phyloP scores from a whole-genome alignment of 192 early-diverging fungal species.

The Allomyces arbusculus region DNA sequence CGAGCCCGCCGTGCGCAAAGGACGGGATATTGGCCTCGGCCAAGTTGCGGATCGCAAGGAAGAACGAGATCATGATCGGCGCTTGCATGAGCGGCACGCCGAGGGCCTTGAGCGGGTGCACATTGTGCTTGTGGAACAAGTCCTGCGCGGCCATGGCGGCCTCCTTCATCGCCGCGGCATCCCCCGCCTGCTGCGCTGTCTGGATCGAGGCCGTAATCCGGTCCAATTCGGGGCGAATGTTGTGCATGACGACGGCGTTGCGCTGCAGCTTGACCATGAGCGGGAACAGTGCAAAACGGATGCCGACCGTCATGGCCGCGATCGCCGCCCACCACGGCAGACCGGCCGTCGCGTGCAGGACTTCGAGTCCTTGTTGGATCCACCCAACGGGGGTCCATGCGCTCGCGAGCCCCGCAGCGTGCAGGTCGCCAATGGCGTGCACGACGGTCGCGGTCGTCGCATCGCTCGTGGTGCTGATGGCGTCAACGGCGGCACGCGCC shows the following conservation, averaged over 20 bases:
- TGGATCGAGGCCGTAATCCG: constrained; percentile 45
- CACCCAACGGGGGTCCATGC: constrained; percentile 43
- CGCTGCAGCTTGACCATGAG: constrained; percentile 50
- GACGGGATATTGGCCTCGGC: constrained; percentile 60
- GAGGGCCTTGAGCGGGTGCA: constrained; percentile 43
- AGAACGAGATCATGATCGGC: constrained; percentile 69
- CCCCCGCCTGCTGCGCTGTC: constrained; percentile 28
- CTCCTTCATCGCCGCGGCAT: constrained; percentile 26
- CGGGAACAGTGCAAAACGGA: constrained; percentile 54
- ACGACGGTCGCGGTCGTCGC: too few species aligned
- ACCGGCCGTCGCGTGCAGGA: constrained; percentile 54
- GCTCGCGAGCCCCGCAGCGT: constrained; percentile 55
- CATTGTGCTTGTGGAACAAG: constrained; percentile 38
- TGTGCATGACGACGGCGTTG: constrained; percentile 40
- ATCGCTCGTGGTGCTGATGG: too few species aligned
- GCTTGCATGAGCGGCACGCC: constrained; percentile 42
- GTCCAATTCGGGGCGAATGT: constrained; percentile 49
- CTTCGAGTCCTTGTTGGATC: constrained; percentile 53
- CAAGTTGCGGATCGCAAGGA: constrained; percentile 63
- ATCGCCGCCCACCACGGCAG: constrained; percentile 91
- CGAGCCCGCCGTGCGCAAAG: constrained; percentile 47
- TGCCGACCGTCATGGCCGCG: constrained; percentile 33
- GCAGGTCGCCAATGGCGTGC: constrained; percentile 44
- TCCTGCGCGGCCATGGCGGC: constrained; percentile 32
- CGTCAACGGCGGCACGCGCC: too few species aligned